These are phyloP conservation scores for Mycena citricolor DNA, from an alignment of 1,284 basidiomycete genomes.

Conservation along the genomic window DNA sequence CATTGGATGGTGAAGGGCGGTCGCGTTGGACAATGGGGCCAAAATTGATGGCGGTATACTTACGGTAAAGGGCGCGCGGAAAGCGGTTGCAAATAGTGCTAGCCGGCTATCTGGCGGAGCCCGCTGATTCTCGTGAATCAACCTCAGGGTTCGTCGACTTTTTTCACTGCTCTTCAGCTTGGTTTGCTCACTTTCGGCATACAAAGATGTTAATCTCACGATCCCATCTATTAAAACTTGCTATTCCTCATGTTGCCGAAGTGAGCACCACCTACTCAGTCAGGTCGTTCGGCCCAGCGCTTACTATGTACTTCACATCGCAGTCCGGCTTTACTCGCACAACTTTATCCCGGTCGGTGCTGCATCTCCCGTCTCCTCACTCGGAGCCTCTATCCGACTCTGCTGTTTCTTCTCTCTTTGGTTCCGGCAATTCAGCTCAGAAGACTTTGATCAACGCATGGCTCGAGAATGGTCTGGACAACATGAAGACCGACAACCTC, in stretches of 20 bases:
- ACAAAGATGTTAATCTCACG: slow-evolving; percentile 23
- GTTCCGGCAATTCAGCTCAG: slow-evolving; percentile 62
- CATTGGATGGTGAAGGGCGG: too few relatives aligned
- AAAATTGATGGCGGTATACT: too few relatives aligned
- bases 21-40: too few relatives aligned
- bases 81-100: too few relatives aligned
- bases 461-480: slow-evolving; percentile 60
- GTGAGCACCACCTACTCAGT: slow-evolving; percentile 1
- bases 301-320: too few relatives aligned
- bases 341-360: slow-evolving; percentile 63
- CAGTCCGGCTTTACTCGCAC: slow-evolving; percentile 72
- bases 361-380: slow-evolving; percentile 48
- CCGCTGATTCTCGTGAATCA: too few relatives aligned
- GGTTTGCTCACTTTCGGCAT: too few relatives aligned
- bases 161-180: too few relatives aligned
- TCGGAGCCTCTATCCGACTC: slow-evolving; percentile 62
- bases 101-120: too few relatives aligned
- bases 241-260: slow-evolving; percentile 50
- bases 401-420: slow-evolving; percentile 73
- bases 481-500: slow-evolving; percentile 42
- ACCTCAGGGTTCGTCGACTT: too few relatives aligned
- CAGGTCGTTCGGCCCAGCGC: background rate
- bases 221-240: slow-evolving; percentile 51
- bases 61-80: too few relatives aligned
- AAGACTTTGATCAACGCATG: slow-evolving; percentile 66